These are phyloP conservation scores for Nicotiana attenuata DNA, from an alignment of 257 asterid genomes.

Conservation along the genomic window DNA sequence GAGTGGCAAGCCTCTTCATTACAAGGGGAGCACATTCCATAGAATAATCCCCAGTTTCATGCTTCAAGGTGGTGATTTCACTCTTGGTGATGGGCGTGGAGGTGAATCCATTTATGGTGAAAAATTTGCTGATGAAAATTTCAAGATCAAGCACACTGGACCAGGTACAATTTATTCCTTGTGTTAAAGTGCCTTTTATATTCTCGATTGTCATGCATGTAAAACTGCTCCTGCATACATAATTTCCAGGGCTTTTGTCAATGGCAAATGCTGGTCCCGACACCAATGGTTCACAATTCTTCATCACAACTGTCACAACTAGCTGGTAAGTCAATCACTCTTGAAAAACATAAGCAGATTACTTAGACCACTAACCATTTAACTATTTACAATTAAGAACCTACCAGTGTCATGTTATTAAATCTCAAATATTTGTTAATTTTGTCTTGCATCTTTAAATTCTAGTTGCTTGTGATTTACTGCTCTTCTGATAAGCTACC, in stretches of 20 bases:
- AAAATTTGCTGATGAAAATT: conserved; percentile 88
- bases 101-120: conserved; percentile 93
- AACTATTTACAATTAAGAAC: background rate
- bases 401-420: background rate
- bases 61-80: conserved; percentile 98
- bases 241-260: conserved; percentile 56
- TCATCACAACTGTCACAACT: conserved; percentile 99
- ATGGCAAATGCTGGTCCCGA: conserved; percentile 93
- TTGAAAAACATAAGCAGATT: background rate
- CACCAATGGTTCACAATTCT: conserved; percentile 95
- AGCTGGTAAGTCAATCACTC: conserved; percentile 53
- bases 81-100: conserved; percentile 96
- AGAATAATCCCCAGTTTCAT: conserved; percentile 96
- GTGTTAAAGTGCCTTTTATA: background rate
- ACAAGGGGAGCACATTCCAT: conserved; percentile 85
- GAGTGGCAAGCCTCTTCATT: conserved; percentile 85
- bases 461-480: background rate
- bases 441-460: background rate
- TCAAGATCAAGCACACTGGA: conserved; percentile 90
- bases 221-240: background rate
- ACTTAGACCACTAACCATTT: background rate
- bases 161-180: conserved; percentile 52
- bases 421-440: background rate
- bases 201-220: background rate
- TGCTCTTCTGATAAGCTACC: background rate